Evolutionary conservation across 2,329 filamentous ascomycete genomes (phyloP).

Genomic region (Cladorrhinum sp.): DNA sequence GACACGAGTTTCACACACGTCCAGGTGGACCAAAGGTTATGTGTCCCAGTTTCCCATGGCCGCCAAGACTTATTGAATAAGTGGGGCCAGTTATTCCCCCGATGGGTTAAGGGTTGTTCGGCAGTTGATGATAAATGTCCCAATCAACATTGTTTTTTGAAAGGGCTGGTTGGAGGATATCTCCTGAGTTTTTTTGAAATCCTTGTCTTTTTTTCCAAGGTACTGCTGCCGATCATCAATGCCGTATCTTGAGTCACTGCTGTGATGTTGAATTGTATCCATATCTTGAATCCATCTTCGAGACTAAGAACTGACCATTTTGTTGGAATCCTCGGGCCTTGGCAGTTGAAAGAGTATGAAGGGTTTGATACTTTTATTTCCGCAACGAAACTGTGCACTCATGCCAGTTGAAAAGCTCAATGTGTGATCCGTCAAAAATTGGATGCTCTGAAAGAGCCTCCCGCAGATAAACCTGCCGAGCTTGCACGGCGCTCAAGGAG

Average conservation of each 20-base stretch:
- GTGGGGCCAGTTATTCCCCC: neutral
- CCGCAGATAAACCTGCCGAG: neutral
- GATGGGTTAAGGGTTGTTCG: constrained; percentile 8
- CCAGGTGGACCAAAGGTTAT: neutral
- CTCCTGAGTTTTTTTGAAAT: too few species aligned
- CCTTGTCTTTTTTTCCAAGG: too few species aligned
- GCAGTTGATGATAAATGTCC: neutral
- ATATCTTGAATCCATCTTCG: neutral
- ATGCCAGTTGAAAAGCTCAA: too few species aligned
- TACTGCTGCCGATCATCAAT: neutral
- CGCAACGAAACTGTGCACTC: too few species aligned
- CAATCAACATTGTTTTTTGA: too few species aligned
- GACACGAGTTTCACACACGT: neutral
- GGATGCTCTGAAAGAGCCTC: too few species aligned
- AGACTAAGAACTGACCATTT: neutral
- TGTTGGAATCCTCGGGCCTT: neutral
- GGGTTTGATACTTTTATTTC: too few species aligned
- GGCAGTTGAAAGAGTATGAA: too few species aligned
- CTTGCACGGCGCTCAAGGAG: neutral
- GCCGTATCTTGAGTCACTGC: neutral
- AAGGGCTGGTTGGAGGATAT: too few species aligned
- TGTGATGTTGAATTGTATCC: neutral
- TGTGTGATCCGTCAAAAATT: too few species aligned
- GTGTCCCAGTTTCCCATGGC: neutral
- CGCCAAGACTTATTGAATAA: neutral